Conservation (phyloP, 2,329 filamentous ascomycete species). For the Fusarium miscanthi region DNA sequence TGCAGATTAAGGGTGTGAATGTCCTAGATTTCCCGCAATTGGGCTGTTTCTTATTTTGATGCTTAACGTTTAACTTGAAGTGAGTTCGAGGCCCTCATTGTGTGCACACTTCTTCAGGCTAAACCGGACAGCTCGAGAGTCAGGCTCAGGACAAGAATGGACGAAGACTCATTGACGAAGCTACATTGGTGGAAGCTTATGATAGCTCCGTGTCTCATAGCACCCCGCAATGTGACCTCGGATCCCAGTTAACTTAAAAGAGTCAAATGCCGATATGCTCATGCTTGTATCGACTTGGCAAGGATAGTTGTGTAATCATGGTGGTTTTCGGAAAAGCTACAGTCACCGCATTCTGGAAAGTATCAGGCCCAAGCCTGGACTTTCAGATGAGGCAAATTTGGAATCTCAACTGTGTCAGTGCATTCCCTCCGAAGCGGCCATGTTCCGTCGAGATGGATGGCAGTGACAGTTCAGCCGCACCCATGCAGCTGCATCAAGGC, state of each 20-base stretch:
- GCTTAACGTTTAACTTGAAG: neutral
- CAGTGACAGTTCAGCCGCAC: constrained; percentile 19
- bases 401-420: neutral
- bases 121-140: neutral
- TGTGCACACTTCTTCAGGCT: neutral
- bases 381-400: constrained; percentile 14
- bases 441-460: constrained; percentile 2
- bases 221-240: constrained; percentile 22
- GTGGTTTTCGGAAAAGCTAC: neutral
- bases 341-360: neutral
- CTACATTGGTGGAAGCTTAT: neutral
- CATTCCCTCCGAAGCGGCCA: neutral
- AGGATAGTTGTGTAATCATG: neutral
- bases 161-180: neutral
- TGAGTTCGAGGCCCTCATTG: neutral
- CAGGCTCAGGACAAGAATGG: neutral
- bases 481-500: neutral
- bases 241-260: neutral
- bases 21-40: constrained; percentile 22
- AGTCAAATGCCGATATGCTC: constrained; percentile 5
- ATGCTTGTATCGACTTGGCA: neutral
- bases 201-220: neutral
- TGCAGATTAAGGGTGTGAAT: constrained; percentile 1
- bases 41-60: constrained; percentile 10
- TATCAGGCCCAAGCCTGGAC: neutral